A percentile compares a stretch with the other conserved stretches of the same genome.
Evolutionary conservation across 1,284 basidiomycete species (phyloP).

Genomic region (Megacollybia platyphylla): DNA sequence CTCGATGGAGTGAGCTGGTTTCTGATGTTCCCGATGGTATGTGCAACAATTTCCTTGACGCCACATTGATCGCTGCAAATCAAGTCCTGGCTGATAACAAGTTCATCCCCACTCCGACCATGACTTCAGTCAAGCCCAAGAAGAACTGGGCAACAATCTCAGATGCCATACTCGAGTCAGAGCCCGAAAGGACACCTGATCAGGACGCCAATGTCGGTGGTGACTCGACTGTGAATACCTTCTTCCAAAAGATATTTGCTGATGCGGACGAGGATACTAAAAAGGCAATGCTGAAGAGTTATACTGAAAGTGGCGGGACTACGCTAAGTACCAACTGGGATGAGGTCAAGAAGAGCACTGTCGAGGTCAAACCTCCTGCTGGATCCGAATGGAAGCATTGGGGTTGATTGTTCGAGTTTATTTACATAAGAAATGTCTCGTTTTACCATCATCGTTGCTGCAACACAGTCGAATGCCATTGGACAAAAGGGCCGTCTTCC

Average conservation of each 20-base stretch:
- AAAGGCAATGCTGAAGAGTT: slow-evolving; percentile 94
- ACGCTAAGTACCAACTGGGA: slow-evolving; percentile 91
- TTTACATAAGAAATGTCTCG: slow-evolving; percentile 24
- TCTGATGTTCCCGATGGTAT: slow-evolving; percentile 65
- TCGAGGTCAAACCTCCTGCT: slow-evolving; percentile 69
- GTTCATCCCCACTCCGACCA: slow-evolving; percentile 19
- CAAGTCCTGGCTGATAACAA: slow-evolving; percentile 16
- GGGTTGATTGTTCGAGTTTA: slow-evolving; percentile 22
- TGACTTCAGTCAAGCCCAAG: slow-evolving; percentile 21
- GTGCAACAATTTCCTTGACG: slow-evolving; percentile 14
- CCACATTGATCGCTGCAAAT: background rate
- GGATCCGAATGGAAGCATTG: slow-evolving; percentile 78
- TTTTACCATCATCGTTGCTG: slow-evolving; percentile 89
- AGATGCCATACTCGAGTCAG: slow-evolving; percentile 42
- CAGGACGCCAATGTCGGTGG: slow-evolving; percentile 80
- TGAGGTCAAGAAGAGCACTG: slow-evolving; percentile 59
- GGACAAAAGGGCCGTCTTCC: slow-evolving; percentile 71
- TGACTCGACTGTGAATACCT: slow-evolving; percentile 62
- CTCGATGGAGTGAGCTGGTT: slow-evolving; percentile 67
- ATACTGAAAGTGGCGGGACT: slow-evolving; percentile 83
- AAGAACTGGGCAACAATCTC: slow-evolving; percentile 84
- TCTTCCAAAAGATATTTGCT: slow-evolving; percentile 78
- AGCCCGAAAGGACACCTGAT: slow-evolving; percentile 48
- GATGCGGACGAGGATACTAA: slow-evolving; percentile 83
- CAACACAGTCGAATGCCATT: slow-evolving; percentile 82